A percentile compares a stretch with the other conserved stretches of the same genome.
phyloP scores from a whole-genome alignment of 495 filamentous ascomycete genomes.

The Aspergillus haitiensis region DNA sequence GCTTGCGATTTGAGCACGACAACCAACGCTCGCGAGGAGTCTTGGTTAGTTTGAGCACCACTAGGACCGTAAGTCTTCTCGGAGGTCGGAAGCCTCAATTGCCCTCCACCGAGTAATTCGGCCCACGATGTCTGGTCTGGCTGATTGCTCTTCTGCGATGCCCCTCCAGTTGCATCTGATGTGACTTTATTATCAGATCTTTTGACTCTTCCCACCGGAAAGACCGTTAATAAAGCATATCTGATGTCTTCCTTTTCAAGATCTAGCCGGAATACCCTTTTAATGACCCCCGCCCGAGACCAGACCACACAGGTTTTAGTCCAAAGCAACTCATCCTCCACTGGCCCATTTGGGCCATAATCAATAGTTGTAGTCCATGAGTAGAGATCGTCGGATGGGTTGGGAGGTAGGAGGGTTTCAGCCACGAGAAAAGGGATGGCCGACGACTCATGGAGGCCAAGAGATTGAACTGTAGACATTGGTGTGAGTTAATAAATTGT shows the following conservation, averaged over 20 bases:
- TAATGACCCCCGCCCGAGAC: slow-evolving; percentile 83
- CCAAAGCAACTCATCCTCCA: slow-evolving; percentile 82
- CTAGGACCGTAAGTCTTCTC: slow-evolving; percentile 24
- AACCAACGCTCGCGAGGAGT: slow-evolving; percentile 67
- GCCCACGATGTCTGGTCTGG: slow-evolving; percentile 20
- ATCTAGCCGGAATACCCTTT: slow-evolving; percentile 83
- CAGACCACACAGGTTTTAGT: slow-evolving; percentile 85
- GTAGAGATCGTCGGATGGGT: slow-evolving; percentile 67
- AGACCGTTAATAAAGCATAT: slow-evolving; percentile 82
- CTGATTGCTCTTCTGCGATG: slow-evolving; percentile 6
- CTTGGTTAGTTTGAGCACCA: slow-evolving; percentile 21
- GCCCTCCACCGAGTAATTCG: slow-evolving; percentile 17
- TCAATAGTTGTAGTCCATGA: slow-evolving; percentile 63
- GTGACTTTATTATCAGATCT: slow-evolving; percentile 16
- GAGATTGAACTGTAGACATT: slow-evolving; percentile 86
- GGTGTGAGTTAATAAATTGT: slow-evolving; percentile 26
- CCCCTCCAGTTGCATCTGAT: not conserved
- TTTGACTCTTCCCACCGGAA: slow-evolving; percentile 54
- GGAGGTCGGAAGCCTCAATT: slow-evolving; percentile 23
- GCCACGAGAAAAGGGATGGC: slow-evolving; percentile 79
- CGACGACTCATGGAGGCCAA: slow-evolving; percentile 84
- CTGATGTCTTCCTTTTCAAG: slow-evolving; percentile 79
- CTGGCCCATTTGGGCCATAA: slow-evolving; percentile 41
- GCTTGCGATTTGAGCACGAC: slow-evolving; percentile 91
- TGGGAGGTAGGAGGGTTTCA: slow-evolving; percentile 71